A percentile compares a stretch with the other conserved stretches of the same genome.
phyloP scores from a whole-genome alignment of 2,329 filamentous ascomycete species.

The Phyllosticta citribraziliensis region DNA sequence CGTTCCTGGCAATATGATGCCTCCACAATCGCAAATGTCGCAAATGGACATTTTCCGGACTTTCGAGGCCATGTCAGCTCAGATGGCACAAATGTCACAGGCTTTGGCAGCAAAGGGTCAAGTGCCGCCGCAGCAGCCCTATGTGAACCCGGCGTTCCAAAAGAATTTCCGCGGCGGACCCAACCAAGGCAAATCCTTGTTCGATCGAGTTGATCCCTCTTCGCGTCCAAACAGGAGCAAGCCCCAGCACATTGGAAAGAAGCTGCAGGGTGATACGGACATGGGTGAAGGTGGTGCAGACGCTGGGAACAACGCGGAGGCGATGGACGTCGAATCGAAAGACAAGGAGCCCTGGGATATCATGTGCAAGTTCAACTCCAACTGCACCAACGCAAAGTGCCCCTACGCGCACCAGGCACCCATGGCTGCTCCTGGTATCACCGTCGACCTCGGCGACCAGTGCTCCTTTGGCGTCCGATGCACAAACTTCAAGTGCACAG shows the following conservation, averaged over 20 bases:
- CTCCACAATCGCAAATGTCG: conserved; percentile 3
- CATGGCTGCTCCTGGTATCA: conserved; percentile 66
- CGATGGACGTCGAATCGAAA: conserved; percentile 50
- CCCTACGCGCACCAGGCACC: conserved; percentile 92
- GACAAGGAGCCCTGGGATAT: conserved; percentile 46
- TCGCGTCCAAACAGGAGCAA: conserved; percentile 22
- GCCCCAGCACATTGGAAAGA: conserved; percentile 46
- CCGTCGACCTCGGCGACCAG: conserved; percentile 67
- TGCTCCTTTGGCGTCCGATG: conserved; percentile 85
- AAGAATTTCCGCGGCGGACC: conserved; percentile 23
- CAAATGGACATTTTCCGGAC: conserved; percentile 5
- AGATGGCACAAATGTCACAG: conserved; percentile 59
- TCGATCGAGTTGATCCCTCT: conserved; percentile 54
- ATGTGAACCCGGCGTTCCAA: conserved; percentile 43
- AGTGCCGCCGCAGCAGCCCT: conserved; percentile 45
- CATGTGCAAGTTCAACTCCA: conserved; percentile 81
- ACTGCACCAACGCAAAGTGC: conserved; percentile 82
- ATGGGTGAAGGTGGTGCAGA: conserved; percentile 26
- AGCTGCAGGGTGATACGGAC: conserved; percentile 24
- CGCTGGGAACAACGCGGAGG: conserved; percentile 28
- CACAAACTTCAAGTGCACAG: conserved; percentile 92
- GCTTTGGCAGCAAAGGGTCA: conserved; percentile 78
- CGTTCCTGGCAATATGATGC: conserved; percentile 1
- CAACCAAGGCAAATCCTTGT: conserved; percentile 49
- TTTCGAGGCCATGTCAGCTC: conserved; percentile 27